phyloP scores from a whole-genome alignment of 495 filamentous ascomycete species.

The Daldinia loculata region DNA sequence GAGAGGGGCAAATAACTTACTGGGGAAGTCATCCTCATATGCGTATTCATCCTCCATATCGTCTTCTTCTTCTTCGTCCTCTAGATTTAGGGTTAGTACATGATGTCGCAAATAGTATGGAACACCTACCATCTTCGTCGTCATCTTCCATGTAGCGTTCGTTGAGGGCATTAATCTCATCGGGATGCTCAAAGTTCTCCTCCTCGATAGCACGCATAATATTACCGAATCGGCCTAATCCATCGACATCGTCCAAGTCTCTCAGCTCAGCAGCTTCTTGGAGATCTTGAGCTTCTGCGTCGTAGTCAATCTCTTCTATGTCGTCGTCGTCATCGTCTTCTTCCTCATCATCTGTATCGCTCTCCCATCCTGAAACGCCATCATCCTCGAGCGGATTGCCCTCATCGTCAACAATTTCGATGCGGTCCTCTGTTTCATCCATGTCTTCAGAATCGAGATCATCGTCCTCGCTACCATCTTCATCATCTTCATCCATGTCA shows the following conservation, averaged over 20 bases:
- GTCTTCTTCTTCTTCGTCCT: slow-evolving; percentile 77
- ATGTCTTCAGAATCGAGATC: slow-evolving; percentile 59
- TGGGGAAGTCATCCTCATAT: slow-evolving; percentile 73
- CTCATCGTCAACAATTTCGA: slow-evolving; percentile 67
- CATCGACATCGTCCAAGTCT: slow-evolving; percentile 50
- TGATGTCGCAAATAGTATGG: neutral
- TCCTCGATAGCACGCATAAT: slow-evolving; percentile 71
- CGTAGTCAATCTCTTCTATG: slow-evolving; percentile 57
- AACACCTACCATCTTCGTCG: slow-evolving; percentile 65
- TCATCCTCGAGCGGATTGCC: slow-evolving; percentile 63
- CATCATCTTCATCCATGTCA: slow-evolving; percentile 68
- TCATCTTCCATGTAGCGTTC: slow-evolving; percentile 76
- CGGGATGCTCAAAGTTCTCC: slow-evolving; percentile 65
- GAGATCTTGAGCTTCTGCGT: slow-evolving; percentile 55
- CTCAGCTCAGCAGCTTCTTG: slow-evolving; percentile 51
- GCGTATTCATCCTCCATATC: slow-evolving; percentile 72
- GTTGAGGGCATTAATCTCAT: slow-evolving; percentile 53
- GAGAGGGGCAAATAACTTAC: slow-evolving; percentile 59
- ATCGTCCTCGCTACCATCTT: slow-evolving; percentile 62
- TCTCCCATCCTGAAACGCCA: slow-evolving; percentile 60
- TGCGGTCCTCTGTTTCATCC: slow-evolving; percentile 61
- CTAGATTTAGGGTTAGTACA: slow-evolving; percentile 46
- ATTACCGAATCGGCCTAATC: slow-evolving; percentile 60
- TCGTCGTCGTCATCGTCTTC: slow-evolving; percentile 65
- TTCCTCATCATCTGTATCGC: slow-evolving; percentile 65